Evolutionary conservation across 2,329 filamentous ascomycete species (phyloP).

Genomic region (Xylaria sp.): DNA sequence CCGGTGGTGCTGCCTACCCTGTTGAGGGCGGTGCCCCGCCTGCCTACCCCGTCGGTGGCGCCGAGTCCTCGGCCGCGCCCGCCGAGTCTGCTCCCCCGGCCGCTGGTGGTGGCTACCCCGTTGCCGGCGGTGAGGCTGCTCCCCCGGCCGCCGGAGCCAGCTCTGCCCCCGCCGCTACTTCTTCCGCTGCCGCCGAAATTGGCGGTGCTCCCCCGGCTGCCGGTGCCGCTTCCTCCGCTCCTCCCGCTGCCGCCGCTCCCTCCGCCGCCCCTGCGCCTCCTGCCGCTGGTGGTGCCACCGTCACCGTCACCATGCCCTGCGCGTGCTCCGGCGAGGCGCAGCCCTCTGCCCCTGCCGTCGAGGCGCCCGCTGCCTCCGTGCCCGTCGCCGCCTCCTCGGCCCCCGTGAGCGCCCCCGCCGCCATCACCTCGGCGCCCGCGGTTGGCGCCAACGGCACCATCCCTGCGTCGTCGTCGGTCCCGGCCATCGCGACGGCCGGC

Average conservation of each 20-base stretch:
- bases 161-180: not conserved
- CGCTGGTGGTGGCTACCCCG: not conserved
- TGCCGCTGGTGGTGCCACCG: slow-evolving; percentile 6
- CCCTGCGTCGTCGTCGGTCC: slow-evolving; percentile 11
- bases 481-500: slow-evolving; percentile 24
- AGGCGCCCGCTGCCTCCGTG: not conserved
- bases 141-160: not conserved
- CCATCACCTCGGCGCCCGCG: not conserved
- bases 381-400: not conserved
- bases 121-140: not conserved
- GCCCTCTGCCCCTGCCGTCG: not conserved
- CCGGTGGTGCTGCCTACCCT: too few relatives aligned
- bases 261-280: too few relatives aligned
- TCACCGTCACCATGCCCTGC: slow-evolving; percentile 23
- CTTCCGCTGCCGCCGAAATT: not conserved
- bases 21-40: too few relatives aligned
- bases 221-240: not conserved
- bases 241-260: not conserved
- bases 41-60: too few relatives aligned
- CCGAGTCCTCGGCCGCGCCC: not conserved
- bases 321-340: not conserved
- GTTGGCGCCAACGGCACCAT: slow-evolving; percentile 11
- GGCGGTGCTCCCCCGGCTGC: not conserved
- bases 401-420: slow-evolving; percentile 7
- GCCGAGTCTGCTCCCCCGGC: not conserved